Conservation (phyloP, 1,284 basidiomycete genomes). For the Sporisorium exsertum region DNA sequence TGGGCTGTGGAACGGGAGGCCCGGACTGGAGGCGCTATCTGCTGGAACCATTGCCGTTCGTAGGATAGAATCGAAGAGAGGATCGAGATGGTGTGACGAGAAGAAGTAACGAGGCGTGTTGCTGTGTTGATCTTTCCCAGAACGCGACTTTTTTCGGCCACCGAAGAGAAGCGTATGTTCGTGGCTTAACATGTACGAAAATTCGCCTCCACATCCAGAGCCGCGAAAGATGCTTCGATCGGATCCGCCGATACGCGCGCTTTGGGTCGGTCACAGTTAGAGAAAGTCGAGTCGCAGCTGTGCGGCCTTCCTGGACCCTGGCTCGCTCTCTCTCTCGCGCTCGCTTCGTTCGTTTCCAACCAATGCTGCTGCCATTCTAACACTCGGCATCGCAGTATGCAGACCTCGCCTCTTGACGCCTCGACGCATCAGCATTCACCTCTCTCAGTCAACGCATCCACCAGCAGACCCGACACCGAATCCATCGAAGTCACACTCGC, state of each 20-base stretch:
- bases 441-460: background rate
- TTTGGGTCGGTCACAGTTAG: background rate
- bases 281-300: background rate
- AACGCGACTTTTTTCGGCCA: slow-evolving; percentile 2
- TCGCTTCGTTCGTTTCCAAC: background rate
- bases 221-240: background rate
- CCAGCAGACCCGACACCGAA: background rate
- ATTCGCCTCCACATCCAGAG: slow-evolving; percentile 4
- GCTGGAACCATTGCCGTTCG: slow-evolving; percentile 21
- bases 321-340: background rate
- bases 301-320: slow-evolving; percentile 1
- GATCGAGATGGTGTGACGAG: background rate
- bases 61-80: background rate
- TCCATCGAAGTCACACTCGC: background rate
- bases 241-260: background rate
- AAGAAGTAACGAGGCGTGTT: background rate
- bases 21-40: slow-evolving; percentile 27
- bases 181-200: background rate
- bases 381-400: slow-evolving; percentile 14
- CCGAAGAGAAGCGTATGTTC: background rate
- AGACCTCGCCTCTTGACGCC: background rate
- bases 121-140: slow-evolving; percentile 12
- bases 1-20: slow-evolving; percentile 33
- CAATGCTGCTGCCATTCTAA: background rate
- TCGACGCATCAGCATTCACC: background rate